Conservation (phyloP, 83 land plant genomes). For the Thuja plicata region DNA sequence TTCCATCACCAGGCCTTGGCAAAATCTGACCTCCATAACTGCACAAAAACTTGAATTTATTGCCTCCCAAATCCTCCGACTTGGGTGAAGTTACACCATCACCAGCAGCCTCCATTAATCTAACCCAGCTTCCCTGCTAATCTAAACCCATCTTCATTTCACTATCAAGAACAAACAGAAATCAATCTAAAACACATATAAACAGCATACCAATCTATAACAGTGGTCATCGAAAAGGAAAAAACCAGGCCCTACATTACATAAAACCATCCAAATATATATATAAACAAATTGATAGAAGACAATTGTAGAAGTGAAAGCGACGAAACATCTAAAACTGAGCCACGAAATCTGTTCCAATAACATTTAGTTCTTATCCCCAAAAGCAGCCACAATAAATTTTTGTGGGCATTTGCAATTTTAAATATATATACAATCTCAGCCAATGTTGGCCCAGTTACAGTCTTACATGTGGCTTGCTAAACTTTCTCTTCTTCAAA, state of each 20-base stretch:
- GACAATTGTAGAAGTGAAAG: not conserved
- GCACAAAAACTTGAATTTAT: conserved; percentile 29
- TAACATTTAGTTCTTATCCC: not conserved
- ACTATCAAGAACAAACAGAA: too few species aligned
- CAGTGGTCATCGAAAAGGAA: too few species aligned
- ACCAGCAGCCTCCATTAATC: not conserved
- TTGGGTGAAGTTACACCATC: not conserved
- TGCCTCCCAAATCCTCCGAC: not conserved
- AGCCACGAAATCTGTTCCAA: not conserved
- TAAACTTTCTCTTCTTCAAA: too few species aligned
- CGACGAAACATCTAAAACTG: not conserved
- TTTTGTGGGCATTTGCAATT: not conserved
- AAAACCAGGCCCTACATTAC: too few species aligned
- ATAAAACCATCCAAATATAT: too few species aligned
- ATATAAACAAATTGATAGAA: too few species aligned
- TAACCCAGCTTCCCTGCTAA: not conserved
- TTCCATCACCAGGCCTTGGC: conserved; percentile 36
- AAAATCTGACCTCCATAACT: conserved; percentile 46
- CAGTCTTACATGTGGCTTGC: not conserved
- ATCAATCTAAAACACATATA: too few species aligned
- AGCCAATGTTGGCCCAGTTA: too few species aligned
- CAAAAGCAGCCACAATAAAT: not conserved
- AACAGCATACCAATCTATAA: too few species aligned
- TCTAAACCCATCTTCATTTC: conserved; percentile 4
- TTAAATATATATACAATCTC: not conserved